phyloP scores from a whole-genome alignment of 192 early-diverging fungal genomes.

The Chytriomyces confervae region DNA sequence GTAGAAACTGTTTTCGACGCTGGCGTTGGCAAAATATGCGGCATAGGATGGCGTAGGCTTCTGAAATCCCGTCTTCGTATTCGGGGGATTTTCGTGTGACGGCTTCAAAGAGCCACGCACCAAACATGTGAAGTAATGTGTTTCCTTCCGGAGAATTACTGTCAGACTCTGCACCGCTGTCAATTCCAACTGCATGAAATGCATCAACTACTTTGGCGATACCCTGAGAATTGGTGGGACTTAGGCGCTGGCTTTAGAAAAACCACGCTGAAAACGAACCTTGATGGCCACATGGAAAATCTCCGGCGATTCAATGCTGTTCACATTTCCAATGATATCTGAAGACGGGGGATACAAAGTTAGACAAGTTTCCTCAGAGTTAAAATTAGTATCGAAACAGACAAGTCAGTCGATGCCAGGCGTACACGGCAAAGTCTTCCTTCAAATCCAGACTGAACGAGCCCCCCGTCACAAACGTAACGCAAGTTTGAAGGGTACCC shows the following conservation, averaged over 20 bases:
- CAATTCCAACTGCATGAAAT: constrained; percentile 47
- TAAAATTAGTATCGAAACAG: neutral
- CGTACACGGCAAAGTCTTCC: constrained; percentile 68
- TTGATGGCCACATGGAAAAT: constrained; percentile 53
- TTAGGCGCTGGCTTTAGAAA: neutral
- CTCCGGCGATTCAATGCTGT: constrained; percentile 42
- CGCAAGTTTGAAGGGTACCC: constrained; percentile 58
- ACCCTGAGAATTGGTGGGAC: constrained; percentile 31
- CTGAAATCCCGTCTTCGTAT: constrained; percentile 66
- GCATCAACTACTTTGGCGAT: constrained; percentile 49
- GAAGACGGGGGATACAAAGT: neutral
- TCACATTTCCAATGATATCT: constrained; percentile 57
- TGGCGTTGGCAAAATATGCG: constrained; percentile 77
- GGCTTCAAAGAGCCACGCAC: constrained; percentile 78
- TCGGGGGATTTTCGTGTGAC: constrained; percentile 40
- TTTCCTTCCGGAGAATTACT: constrained; percentile 63
- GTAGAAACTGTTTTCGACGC: constrained; percentile 56
- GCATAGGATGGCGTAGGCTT: constrained; percentile 76
- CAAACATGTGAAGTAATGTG: constrained; percentile 83
- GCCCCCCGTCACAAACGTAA: constrained; percentile 37
- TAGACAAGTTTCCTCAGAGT: neutral
- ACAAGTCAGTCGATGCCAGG: constrained; percentile 75
- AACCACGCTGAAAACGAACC: constrained; percentile 19
- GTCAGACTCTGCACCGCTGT: constrained; percentile 5
- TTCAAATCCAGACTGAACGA: constrained; percentile 52